Percentiles rank a stretch among this genome's conserved stretches.
phyloP scores from a whole-genome alignment of 768 basidiomycete genomes.

The Lactifluus echinatus region DNA sequence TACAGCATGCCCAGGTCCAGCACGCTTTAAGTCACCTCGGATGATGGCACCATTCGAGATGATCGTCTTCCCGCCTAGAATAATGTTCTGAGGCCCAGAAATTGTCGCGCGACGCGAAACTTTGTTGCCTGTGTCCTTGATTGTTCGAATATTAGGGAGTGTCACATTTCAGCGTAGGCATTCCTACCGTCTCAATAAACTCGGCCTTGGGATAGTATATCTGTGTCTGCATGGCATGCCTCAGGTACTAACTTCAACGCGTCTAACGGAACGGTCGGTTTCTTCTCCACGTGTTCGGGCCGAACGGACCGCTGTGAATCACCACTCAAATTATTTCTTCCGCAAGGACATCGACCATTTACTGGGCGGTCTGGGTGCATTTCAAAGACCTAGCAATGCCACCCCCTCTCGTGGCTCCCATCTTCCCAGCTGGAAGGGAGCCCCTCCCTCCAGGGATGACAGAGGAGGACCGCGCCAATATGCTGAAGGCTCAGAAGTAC shows the following conservation, averaged over 20 bases:
- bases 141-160: neutral
- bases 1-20: conserved; percentile 86
- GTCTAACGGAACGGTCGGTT: too few relatives aligned
- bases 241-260: too few relatives aligned
- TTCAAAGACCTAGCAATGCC: conserved; percentile 10
- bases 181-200: conserved; percentile 71
- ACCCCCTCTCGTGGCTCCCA: conserved; percentile 47
- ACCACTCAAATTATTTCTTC: too few relatives aligned
- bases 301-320: too few relatives aligned
- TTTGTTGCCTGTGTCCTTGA: conserved; percentile 90
- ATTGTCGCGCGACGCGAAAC: conserved; percentile 89
- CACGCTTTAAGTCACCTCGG: conserved; percentile 84
- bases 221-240: conserved; percentile 64
- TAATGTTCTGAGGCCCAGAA: conserved; percentile 91
- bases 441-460: conserved; percentile 78
- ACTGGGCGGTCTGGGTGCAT: neutral
- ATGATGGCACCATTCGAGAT: conserved; percentile 87
- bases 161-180: neutral
- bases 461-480: conserved; percentile 65
- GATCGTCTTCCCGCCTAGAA: conserved; percentile 94
- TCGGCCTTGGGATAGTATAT: conserved; percentile 76
- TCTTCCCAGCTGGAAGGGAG: conserved; percentile 81
- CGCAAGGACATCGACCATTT: neutral
- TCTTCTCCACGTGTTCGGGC: too few relatives aligned
- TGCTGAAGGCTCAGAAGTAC: conserved; percentile 68